Base-by-base conservation (phyloP, 805 yeast species). In the Hanseniaspora opuntiae region DNA sequence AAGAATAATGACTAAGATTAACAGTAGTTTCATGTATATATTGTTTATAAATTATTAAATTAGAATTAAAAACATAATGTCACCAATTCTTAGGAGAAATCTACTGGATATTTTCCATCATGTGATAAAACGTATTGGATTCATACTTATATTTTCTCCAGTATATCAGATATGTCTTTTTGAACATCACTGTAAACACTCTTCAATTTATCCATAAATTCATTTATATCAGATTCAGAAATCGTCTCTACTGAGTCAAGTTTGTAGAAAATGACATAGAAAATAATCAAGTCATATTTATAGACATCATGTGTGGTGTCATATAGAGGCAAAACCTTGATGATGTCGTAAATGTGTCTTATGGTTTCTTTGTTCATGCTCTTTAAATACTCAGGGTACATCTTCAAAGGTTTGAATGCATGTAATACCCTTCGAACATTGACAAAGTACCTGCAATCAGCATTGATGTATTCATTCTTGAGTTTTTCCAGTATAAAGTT, bases 251-350 rank as follows among this genome's bases (percentile, higher is more conserved):
- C 5, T 6, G 8, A 8, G 16, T 19, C 41, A 20, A 16, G 20
- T n/a, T 41, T 49, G 14, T 20, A 11, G 37, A 50, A 50, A 20
- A 50, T n/a, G 3, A 50, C 25, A 22, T 50, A 50, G 30, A 42
- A 50, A 14, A 42, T 6, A 19, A 50, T 12, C 14, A 50, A 20
- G 16, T 42, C 38, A 22, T 42, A 50, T 22, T 50, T 22, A 28
- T 42, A 50, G 9, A 36, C 40, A 20, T 42, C 47, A 17, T 25
- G 44, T 2, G 39, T 24, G 14, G 11, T 7, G 30, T 50, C 53
- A 17, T 22, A 36, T 16, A 42, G 28, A 3, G 53, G 48, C 28
- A 42, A 20, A 8, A 22, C n/a, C 20, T 50, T 28, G 9, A 50
- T 7, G 11, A 42, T 30, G 12, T 42, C 38, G 5, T 25, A 35